A percentile compares a stretch with the other conserved stretches of the same genome.
Evolutionary conservation across 345 rosid species (phyloP).

Genomic region (Conringia planisiliqua): DNA sequence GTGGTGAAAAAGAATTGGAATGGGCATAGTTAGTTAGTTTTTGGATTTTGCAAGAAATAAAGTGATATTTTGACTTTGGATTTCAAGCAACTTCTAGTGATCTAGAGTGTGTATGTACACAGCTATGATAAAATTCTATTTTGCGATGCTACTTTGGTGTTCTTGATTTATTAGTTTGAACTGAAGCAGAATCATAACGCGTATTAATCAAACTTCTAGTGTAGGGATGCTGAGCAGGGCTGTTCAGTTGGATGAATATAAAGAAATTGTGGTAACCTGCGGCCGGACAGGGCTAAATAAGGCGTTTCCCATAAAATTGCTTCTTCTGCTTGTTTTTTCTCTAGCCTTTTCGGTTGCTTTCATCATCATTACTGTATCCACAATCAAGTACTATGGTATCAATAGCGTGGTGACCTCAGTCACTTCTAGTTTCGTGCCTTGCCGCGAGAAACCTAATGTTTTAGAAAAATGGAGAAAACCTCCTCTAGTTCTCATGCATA

Average conservation of each 20-base stretch:
- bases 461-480: constrained; percentile 60
- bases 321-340: constrained; percentile 51
- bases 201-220: neutral
- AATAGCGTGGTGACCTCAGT: constrained; percentile 42
- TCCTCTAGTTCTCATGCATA: constrained; percentile 55
- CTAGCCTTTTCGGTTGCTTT: constrained; percentile 47
- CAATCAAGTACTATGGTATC: constrained; percentile 57
- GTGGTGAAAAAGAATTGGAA: neutral
- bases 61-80: too few relatives aligned
- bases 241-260: constrained; percentile 61
- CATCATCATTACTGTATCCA: constrained; percentile 57
- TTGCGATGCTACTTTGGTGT: neutral
- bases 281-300: constrained; percentile 41
- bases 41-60: too few relatives aligned
- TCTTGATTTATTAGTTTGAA: neutral
- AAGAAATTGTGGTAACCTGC: constrained; percentile 35
- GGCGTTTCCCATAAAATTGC: constrained; percentile 47
- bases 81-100: too few relatives aligned
- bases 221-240: constrained; percentile 49
- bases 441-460: constrained; percentile 35
- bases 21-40: neutral
- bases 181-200: neutral
- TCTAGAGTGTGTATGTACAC: too few relatives aligned
- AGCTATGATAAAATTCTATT: too few relatives aligned
- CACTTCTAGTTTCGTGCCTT: constrained; percentile 48